Evolutionary conservation across 176 grass and related monocot genomes (phyloP).

Genomic region (Lolium rigidum): DNA sequence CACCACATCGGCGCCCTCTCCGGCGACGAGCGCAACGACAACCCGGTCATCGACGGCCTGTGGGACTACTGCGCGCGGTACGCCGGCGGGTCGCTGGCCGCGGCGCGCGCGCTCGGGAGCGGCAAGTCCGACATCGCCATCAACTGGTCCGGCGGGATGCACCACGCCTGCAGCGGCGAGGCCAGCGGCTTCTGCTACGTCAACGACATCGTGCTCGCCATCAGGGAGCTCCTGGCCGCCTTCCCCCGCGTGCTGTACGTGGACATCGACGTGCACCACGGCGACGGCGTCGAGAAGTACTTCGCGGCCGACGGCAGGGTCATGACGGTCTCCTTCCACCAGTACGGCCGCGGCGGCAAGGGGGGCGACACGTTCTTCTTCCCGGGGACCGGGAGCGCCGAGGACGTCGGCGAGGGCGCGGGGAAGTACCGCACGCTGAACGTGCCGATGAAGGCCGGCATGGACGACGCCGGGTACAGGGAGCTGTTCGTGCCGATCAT

Average conservation of each 20-base stretch:
- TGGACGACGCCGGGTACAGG: slow-evolving; percentile 51
- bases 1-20: not conserved
- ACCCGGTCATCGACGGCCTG: slow-evolving; percentile 59
- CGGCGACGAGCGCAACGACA: slow-evolving; percentile 28
- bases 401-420: not conserved
- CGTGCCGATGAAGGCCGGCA: slow-evolving; percentile 53
- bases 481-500: slow-evolving; percentile 3
- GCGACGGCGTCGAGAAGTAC: slow-evolving; percentile 63
- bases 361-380: slow-evolving; percentile 41
- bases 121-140: slow-evolving; percentile 58
- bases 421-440: slow-evolving; percentile 55
- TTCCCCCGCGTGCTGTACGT: slow-evolving; percentile 55
- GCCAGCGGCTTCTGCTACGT: slow-evolving; percentile 75
- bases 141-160: slow-evolving; percentile 72
- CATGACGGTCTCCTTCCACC: too few species aligned
- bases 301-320: slow-evolving; percentile 31
- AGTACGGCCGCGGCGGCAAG: too few species aligned
- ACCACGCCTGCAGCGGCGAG: slow-evolving; percentile 54
- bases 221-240: slow-evolving; percentile 43
- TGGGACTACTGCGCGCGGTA: slow-evolving; percentile 57
- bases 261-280: slow-evolving; percentile 55
- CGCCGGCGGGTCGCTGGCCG: slow-evolving; percentile 54
- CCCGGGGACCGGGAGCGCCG: slow-evolving; percentile 36
- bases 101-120: slow-evolving; percentile 48
- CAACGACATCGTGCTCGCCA: slow-evolving; percentile 73